Evolutionary conservation across 2,329 filamentous ascomycete species (phyloP).

Genomic region (Coniochaeta prunicola): DNA sequence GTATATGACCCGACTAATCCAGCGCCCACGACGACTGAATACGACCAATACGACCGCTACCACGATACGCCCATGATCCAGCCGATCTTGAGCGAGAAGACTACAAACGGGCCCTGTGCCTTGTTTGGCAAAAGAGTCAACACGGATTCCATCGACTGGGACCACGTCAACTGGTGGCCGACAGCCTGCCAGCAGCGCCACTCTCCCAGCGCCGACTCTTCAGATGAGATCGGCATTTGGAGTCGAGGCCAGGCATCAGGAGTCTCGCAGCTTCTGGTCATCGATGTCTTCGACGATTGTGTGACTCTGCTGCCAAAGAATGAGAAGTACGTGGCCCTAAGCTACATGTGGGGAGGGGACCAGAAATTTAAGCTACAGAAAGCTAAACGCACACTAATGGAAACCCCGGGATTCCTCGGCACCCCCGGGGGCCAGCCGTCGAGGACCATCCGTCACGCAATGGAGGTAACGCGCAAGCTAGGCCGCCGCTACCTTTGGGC

Average conservation of each 20-base stretch:
- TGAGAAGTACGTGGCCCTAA: constrained; percentile 1
- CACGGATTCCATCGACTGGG: not conserved
- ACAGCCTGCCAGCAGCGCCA: not conserved
- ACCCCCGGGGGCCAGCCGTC: constrained; percentile 2
- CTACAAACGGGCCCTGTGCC: not conserved
- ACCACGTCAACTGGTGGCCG: not conserved
- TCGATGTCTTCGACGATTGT: not conserved
- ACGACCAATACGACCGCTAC: not conserved
- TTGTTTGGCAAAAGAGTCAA: not conserved
- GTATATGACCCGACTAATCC: too few relatives aligned
- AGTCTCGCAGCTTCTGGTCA: not conserved
- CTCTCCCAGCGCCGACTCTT: not conserved
- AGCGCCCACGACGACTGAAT: not conserved
- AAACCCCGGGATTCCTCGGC: constrained; percentile 1
- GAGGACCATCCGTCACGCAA: constrained; percentile 4
- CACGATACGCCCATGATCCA: not conserved
- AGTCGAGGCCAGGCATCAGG: too few relatives aligned
- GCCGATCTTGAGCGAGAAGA: not conserved
- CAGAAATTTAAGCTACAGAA: constrained; percentile 4
- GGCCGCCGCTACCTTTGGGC: constrained; percentile 5
- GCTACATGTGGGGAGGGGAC: constrained; percentile 6
- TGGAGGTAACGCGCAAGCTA: constrained; percentile 1
- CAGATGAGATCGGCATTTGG: not conserved
- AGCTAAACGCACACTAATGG: not conserved
- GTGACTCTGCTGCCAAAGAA: not conserved